These are phyloP conservation scores for Melastoma candidum DNA, from an alignment of 441 rosid species.

Conservation along the genomic window DNA sequence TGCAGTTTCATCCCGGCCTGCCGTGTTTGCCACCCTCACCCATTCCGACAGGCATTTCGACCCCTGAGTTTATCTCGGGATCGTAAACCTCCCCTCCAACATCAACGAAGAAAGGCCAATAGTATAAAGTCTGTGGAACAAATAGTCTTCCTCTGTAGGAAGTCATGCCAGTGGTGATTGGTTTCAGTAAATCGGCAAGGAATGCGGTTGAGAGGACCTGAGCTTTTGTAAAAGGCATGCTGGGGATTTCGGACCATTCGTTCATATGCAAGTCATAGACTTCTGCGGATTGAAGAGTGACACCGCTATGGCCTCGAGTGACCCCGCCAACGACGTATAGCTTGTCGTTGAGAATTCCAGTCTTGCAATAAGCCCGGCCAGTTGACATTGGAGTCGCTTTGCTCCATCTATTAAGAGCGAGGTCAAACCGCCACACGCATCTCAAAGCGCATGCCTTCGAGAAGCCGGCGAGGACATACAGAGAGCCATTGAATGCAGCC, in stretches of 20 bases:
- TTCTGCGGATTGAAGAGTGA: slow-evolving; percentile 76
- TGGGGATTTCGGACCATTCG: slow-evolving; percentile 68
- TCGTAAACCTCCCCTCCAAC: slow-evolving; percentile 84
- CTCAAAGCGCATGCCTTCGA: slow-evolving; percentile 47
- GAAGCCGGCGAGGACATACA: slow-evolving; percentile 77
- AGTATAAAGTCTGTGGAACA: slow-evolving; percentile 85
- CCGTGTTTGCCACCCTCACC: slow-evolving; percentile 92
- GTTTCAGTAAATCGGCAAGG: slow-evolving; percentile 68
- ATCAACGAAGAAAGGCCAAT: slow-evolving; percentile 93
- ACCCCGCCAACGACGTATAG: slow-evolving; percentile 86
- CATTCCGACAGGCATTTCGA: slow-evolving; percentile 85
- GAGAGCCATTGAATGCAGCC: slow-evolving; percentile 57
- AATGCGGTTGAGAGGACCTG: slow-evolving; percentile 72
- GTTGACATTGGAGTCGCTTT: slow-evolving; percentile 61
- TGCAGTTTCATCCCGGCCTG: slow-evolving; percentile 70
- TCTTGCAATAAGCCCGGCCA: slow-evolving; percentile 73
- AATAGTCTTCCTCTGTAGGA: slow-evolving; percentile 74
- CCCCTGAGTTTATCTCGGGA: slow-evolving; percentile 64
- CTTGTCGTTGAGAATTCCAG: slow-evolving; percentile 56
- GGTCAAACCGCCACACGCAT: slow-evolving; percentile 63
- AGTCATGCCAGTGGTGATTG: slow-evolving; percentile 88
- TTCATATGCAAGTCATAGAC: slow-evolving; percentile 52
- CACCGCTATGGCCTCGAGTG: slow-evolving; percentile 45
- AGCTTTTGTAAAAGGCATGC: slow-evolving; percentile 81
- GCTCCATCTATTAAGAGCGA: slow-evolving; percentile 52